Percentiles rank a stretch among this genome's conserved stretches.
These are phyloP conservation scores for Candida mattraensis DNA, from an alignment of 805 yeast genomes.

Conservation along the genomic window DNA sequence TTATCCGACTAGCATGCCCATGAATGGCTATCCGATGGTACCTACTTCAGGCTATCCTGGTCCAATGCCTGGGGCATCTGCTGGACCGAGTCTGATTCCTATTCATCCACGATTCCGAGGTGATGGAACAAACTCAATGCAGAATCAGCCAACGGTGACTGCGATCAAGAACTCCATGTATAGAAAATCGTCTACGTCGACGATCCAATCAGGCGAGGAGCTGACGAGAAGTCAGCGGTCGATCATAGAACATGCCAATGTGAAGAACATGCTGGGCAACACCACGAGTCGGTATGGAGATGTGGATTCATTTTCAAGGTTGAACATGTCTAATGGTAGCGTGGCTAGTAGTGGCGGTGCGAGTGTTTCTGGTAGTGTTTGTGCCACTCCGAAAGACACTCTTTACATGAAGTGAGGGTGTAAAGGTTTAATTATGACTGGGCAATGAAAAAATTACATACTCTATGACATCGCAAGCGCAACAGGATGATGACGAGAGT, in stretches of 20 bases:
- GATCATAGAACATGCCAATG: slow-evolving; percentile 22
- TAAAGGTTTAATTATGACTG: too few species aligned
- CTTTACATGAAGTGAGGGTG: too few species aligned
- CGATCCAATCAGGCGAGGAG: slow-evolving; percentile 24
- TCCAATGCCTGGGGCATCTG: too few species aligned
- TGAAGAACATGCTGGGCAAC: slow-evolving; percentile 21
- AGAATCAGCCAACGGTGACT: slow-evolving; percentile 15
- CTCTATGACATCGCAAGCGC: too few species aligned
- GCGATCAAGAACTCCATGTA: slow-evolving; percentile 22
- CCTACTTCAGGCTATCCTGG: slow-evolving; percentile 5
- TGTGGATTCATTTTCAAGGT: slow-evolving; percentile 17
- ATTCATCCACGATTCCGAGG: slow-evolving; percentile 22
- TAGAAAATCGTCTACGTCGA: slow-evolving; percentile 22
- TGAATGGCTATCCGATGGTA: slow-evolving; percentile 13
- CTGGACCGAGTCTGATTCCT: slow-evolving; percentile 10
- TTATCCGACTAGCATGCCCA: too few species aligned
- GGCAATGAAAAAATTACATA: too few species aligned
- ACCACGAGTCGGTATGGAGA: slow-evolving; percentile 24
- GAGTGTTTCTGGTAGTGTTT: slow-evolving; percentile 17
- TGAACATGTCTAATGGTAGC: slow-evolving; percentile 19
- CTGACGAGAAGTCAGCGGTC: slow-evolving; percentile 17
- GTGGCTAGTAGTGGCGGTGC: slow-evolving; percentile 21
- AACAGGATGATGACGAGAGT: too few species aligned
- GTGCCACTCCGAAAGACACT: too few species aligned
- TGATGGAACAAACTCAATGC: slow-evolving; percentile 7